Percentiles rank a stretch among this genome's conserved stretches.
Conservation (phyloP, 2,329 filamentous ascomycete species). For the Didymella keratinophila region DNA sequence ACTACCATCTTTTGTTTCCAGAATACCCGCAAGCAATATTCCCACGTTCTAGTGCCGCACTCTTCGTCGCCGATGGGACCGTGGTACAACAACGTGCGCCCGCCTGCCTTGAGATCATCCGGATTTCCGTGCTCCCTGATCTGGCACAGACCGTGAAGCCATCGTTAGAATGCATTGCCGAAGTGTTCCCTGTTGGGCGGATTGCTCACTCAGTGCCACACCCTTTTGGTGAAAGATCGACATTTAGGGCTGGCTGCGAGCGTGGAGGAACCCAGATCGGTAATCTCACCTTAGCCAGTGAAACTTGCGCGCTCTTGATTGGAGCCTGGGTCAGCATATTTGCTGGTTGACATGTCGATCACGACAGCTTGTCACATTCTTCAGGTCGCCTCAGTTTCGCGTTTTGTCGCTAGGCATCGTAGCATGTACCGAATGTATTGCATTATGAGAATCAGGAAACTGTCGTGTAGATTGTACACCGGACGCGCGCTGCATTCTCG, state of each 20-base stretch:
- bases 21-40: conserved; percentile 3
- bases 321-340: conserved; percentile 12
- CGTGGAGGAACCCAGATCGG: conserved; percentile 31
- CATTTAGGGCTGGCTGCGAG: conserved; percentile 28
- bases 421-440: not conserved
- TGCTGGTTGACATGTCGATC: conserved; percentile 23
- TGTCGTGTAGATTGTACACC: conserved; percentile 1
- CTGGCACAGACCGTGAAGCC: conserved; percentile 16
- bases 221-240: conserved; percentile 28
- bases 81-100: conserved; percentile 16
- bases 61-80: not conserved
- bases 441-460: conserved; percentile 7
- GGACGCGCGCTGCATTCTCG: not conserved
- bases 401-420: not conserved
- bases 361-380: conserved; percentile 13
- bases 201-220: conserved; percentile 18
- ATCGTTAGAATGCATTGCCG: conserved; percentile 17
- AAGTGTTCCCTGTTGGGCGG: conserved; percentile 22
- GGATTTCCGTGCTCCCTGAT: conserved; percentile 12
- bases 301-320: conserved; percentile 30
- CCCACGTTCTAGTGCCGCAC: conserved; percentile 10
- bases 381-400: conserved; percentile 22
- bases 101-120: conserved; percentile 1
- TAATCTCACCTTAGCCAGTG: conserved; percentile 18
- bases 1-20: conserved; percentile 20